Conservation (phyloP, 768 basidiomycete genomes). For the Trametes sanguinea region DNA sequence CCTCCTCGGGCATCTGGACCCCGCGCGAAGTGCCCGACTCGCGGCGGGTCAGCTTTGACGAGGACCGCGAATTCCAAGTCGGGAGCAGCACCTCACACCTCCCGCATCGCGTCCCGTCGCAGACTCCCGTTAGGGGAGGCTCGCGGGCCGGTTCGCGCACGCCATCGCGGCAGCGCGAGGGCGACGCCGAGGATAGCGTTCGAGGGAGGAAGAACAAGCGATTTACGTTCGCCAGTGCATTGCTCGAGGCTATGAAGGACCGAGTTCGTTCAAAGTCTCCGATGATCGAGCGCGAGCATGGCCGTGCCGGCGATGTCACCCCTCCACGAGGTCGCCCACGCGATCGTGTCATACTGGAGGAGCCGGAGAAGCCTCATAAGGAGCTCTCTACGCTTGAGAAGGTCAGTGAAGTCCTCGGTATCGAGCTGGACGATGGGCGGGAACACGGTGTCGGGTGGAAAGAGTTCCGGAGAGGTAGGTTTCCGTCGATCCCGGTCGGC, state of each 20-base stretch:
- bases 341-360: constrained; percentile 20
- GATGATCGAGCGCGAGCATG: constrained; percentile 14
- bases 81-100: constrained; percentile 25
- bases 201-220: constrained; percentile 45
- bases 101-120: constrained; percentile 13
- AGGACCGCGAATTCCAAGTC: constrained; percentile 28
- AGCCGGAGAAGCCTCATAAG: constrained; percentile 30
- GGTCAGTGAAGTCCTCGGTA: constrained; percentile 43
- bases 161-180: constrained; percentile 15
- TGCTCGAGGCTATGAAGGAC: constrained; percentile 47
- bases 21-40: constrained; percentile 25
- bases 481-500: too few species aligned
- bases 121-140: not conserved
- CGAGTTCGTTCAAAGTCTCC: constrained; percentile 50
- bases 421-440: constrained; percentile 43
- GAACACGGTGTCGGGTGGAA: constrained; percentile 66
- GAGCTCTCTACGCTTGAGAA: constrained; percentile 38
- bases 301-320: constrained; percentile 19
- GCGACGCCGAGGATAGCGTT: constrained; percentile 24
- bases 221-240: constrained; percentile 53
- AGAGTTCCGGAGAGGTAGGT: constrained; percentile 87
- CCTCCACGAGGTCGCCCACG: constrained; percentile 23
- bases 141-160: constrained; percentile 6
- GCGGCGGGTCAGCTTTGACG: constrained; percentile 28
- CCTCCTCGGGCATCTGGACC: constrained; percentile 16